These are phyloP conservation scores for Ascochyta koolunga DNA, from an alignment of 2,329 filamentous ascomycete species.

Conservation along the genomic window DNA sequence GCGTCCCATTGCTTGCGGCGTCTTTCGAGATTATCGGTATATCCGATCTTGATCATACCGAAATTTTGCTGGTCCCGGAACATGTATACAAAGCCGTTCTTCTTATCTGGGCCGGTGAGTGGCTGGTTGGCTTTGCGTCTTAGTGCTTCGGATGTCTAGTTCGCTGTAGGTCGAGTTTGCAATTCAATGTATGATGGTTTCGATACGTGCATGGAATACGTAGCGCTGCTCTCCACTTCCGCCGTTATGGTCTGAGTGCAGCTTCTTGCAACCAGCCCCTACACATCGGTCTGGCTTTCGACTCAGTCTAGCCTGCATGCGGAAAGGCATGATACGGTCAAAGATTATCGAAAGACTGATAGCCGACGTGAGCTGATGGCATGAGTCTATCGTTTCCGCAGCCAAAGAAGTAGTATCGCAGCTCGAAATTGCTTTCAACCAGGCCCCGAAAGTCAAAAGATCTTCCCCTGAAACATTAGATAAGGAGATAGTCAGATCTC, in stretches of 20 bases:
- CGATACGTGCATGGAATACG: neutral
- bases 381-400: no score
- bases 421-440: no score
- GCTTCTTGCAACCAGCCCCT: no score
- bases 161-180: neutral
- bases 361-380: no score
- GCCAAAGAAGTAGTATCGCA: no score
- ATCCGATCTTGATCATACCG: constrained; percentile 25
- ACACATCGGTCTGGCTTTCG: neutral
- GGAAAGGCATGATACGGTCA: no score
- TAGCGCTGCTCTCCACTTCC: neutral
- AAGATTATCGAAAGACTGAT: no score
- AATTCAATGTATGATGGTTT: neutral
- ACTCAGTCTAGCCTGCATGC: neutral
- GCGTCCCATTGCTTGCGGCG: constrained; percentile 19
- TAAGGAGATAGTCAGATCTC: no score
- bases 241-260: no score
- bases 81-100: constrained; percentile 21
- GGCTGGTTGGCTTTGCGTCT: neutral
- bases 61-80: constrained; percentile 23
- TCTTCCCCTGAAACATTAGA: no score
- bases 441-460: no score
- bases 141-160: neutral
- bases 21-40: constrained; percentile 9
- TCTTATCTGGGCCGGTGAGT: constrained; percentile 3